These are phyloP conservation scores for Sclerotinia spermophila DNA, from an alignment of 2,329 filamentous ascomycete species.

Conservation along the genomic window DNA sequence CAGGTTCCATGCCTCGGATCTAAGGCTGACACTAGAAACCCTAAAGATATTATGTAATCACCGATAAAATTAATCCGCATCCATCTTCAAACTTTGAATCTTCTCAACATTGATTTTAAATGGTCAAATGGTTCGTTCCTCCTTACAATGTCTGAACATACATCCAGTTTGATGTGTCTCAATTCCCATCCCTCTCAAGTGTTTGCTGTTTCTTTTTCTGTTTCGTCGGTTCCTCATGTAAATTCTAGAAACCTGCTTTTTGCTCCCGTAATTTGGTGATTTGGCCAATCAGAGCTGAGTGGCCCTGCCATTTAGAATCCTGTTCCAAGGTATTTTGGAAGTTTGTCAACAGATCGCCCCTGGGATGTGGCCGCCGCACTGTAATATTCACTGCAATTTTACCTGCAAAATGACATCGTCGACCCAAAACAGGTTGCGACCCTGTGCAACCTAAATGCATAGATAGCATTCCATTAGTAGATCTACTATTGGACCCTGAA, in stretches of 20 bases:
- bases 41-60: too few relatives aligned
- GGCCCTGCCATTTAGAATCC: neutral
- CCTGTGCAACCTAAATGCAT: constrained; percentile 1
- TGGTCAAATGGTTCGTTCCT: too few relatives aligned
- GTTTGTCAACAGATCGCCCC: neutral
- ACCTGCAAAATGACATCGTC: constrained; percentile 25
- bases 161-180: neutral
- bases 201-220: neutral
- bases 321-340: constrained; percentile 3
- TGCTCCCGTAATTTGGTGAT: neutral
- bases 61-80: too few relatives aligned
- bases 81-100: too few relatives aligned
- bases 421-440: constrained; percentile 15
- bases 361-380: neutral
- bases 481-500: neutral
- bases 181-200: neutral
- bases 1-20: too few relatives aligned
- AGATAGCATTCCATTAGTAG: neutral
- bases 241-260: constrained; percentile 1
- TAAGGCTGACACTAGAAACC: too few relatives aligned
- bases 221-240: neutral
- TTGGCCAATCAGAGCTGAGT: neutral
- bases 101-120: too few relatives aligned
- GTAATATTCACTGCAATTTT: neutral
- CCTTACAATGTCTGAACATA: too few relatives aligned